A percentile compares a stretch with the other conserved stretches of the same genome.
phyloP scores from a whole-genome alignment of 179 eudicot species.

The Beta macrorhiza region DNA sequence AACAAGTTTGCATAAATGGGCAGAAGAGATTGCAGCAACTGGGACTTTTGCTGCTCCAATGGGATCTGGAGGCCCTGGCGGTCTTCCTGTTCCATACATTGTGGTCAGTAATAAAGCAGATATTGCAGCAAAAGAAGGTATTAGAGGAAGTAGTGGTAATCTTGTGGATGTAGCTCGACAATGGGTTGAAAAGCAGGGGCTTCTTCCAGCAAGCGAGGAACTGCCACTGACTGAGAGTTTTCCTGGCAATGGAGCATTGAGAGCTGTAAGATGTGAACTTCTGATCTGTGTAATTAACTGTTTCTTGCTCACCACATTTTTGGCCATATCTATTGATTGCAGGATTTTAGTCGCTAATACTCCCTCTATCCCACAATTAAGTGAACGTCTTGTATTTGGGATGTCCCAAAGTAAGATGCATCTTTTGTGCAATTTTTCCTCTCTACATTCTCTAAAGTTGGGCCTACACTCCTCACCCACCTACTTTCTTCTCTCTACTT shows the following conservation, averaged over 20 bases:
- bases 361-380: not conserved
- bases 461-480: too few species aligned
- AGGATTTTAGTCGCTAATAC: not conserved
- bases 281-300: not conserved
- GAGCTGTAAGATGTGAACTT: constrained; percentile 57
- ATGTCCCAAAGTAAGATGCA: too few species aligned
- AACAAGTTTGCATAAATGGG: constrained; percentile 88
- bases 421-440: too few species aligned
- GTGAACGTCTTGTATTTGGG: too few species aligned
- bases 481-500: too few species aligned
- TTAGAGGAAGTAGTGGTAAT: constrained; percentile 86
- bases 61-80: constrained; percentile 85
- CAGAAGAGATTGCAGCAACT: constrained; percentile 73
- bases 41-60: constrained; percentile 94
- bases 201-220: constrained; percentile 86
- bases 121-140: constrained; percentile 78
- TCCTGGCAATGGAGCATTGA: constrained; percentile 76
- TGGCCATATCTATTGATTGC: not conserved
- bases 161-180: constrained; percentile 94
- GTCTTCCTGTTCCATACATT: constrained; percentile 91
- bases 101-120: constrained; percentile 93
- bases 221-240: constrained; percentile 86
- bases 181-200: constrained; percentile 98
- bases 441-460: too few species aligned
- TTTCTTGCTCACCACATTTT: not conserved